Percentiles rank a stretch among this genome's conserved stretches.
Conservation (phyloP, 2,329 filamentous ascomycete genomes). For the Ramularia endophylla region DNA sequence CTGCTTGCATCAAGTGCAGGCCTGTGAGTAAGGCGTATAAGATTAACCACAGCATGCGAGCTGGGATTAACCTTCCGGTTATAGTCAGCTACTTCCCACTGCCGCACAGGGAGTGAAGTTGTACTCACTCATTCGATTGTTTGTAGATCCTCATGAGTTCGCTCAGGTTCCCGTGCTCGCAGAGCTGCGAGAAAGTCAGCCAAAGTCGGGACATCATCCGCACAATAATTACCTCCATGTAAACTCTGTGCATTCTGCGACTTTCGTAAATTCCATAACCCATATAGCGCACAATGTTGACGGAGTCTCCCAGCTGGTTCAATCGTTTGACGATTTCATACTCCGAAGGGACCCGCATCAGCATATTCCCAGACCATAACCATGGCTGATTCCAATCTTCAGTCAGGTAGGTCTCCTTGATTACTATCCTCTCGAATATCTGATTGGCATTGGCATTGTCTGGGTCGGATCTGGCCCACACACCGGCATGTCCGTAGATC, state of each 20-base stretch:
- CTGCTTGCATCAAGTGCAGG: constrained; percentile 4
- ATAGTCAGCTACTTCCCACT: not conserved
- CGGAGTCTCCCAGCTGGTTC: constrained; percentile 1
- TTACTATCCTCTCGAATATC: not conserved
- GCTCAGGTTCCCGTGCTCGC: not conserved
- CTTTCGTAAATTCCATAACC: constrained; percentile 4
- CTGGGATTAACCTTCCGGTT: constrained; percentile 1
- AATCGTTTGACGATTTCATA: not conserved
- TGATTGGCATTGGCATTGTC: not conserved
- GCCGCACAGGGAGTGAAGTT: not conserved
- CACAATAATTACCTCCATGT: not conserved
- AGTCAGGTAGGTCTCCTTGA: constrained; percentile 6
- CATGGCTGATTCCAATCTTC: not conserved
- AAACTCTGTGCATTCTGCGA: constrained; percentile 34
- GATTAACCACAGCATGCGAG: constrained; percentile 5
- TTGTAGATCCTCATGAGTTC: not conserved
- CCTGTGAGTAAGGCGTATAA: constrained; percentile 5
- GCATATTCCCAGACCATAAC: not conserved
- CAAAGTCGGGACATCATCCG: no score
- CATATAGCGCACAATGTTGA: constrained; percentile 1
- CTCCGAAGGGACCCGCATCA: not conserved
- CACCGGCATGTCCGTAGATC: not conserved
- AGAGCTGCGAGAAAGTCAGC: not conserved
- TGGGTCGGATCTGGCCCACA: constrained; percentile 1
- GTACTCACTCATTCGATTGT: no score